Evolutionary conservation across 345 rosid genomes (phyloP), one percentile per base, ranked within the genome.

Genomic region (Salix caprea): DNA sequence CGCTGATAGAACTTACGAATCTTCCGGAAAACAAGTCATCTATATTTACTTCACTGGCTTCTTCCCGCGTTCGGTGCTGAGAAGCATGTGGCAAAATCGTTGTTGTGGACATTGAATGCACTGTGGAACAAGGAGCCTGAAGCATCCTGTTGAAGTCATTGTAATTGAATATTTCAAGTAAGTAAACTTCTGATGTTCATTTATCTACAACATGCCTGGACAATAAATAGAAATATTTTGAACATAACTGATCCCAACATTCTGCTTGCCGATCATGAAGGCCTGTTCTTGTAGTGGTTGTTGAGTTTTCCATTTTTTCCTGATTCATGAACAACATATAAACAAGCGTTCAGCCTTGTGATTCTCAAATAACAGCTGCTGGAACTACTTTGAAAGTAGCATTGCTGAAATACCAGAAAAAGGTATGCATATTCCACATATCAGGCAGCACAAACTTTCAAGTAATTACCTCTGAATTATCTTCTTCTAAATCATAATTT

Each of bases 381-480:
- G 61, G 19, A 4, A 46, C 13, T 70, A 32, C 42, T 30, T 34
- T 16, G 34, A 65, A 65, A 34, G 9, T 37, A 66, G 19, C 23
- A 30, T 12, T 34, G 16, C 44, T 66, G 44, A 32, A 32, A 30
- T 19, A 66, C 69, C 34, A 15, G 10, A 65, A 32, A 16, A 13
- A 65, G 40, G 34, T 15, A 28, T 30, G 6, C 39, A 65, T 32
- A 5, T 12, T 9, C 37, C 40, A 11, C 14, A 13, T 65, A 65
- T 19, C 21, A 18, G 10, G 50, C 50, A 21, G 28, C 11, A 32
- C 18, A 71, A 4, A 21, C 26, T 60, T 79, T 67, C 36, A 50
- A 68, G 69, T 30, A 79, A 58, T 82, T 84, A 93, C 96, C 87
- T 78, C 82, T 2, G 19, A 58, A 72, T 79, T 79, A 71, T 74